phyloP scores from a whole-genome alignment of 2,329 filamentous ascomycete genomes.

The Calonectria pauciramosa region DNA sequence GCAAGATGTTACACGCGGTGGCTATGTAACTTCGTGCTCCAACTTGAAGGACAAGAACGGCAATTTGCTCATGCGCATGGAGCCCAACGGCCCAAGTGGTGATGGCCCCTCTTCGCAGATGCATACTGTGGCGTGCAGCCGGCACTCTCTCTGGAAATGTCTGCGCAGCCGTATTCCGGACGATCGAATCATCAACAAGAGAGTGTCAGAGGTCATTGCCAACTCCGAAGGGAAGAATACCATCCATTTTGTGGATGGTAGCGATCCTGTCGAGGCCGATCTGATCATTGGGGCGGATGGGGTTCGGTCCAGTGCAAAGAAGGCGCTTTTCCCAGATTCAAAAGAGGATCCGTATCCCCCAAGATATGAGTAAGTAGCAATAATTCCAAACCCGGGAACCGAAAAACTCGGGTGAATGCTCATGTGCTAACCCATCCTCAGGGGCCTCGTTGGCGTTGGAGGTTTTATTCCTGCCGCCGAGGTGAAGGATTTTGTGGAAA shows the following conservation, averaged over 20 bases:
- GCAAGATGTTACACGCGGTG: slow-evolving; percentile 37
- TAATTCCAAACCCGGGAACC: background rate
- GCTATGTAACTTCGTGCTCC: slow-evolving; percentile 38
- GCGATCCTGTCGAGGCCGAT: slow-evolving; percentile 38
- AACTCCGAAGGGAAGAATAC: slow-evolving; percentile 32
- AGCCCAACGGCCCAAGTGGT: slow-evolving; percentile 20
- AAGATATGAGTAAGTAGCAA: slow-evolving; percentile 40
- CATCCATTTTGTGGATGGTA: slow-evolving; percentile 40
- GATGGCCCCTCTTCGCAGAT: slow-evolving; percentile 20
- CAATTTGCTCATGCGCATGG: slow-evolving; percentile 34
- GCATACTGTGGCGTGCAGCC: slow-evolving; percentile 39
- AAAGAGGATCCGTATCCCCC: slow-evolving; percentile 38
- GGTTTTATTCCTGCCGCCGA: slow-evolving; percentile 15
- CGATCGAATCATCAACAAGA: slow-evolving; percentile 35
- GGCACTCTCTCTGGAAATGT: slow-evolving; percentile 41
- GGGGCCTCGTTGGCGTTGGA: slow-evolving; percentile 30
- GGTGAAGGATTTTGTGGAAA: slow-evolving; percentile 14
- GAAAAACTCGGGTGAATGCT: background rate
- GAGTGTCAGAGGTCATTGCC: slow-evolving; percentile 35
- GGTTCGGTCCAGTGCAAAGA: slow-evolving; percentile 35
- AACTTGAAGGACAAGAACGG: slow-evolving; percentile 43
- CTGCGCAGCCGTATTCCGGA: slow-evolving; percentile 40
- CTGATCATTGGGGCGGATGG: slow-evolving; percentile 46
- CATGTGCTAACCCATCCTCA: background rate
- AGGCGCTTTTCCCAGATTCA: slow-evolving; percentile 39